Base-by-base conservation (phyloP, 345 rosid species). In the Angophora floribunda region DNA sequence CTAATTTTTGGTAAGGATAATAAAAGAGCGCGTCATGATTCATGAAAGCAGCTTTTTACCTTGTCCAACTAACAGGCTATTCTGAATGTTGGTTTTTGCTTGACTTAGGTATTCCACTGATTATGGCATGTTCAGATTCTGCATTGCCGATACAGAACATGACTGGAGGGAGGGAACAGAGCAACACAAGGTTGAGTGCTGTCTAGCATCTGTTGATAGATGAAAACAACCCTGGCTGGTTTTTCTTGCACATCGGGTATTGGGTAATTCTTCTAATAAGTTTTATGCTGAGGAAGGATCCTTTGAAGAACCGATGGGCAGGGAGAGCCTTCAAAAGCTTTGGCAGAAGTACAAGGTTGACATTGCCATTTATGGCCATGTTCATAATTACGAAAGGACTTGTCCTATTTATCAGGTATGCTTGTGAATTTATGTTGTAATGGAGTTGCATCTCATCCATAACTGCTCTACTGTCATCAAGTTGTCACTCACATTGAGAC, bases 271-370 rank as follows among this genome's bases (percentile, higher is more conserved):
- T 51, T 92, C 95, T 15, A 88, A 90, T 86, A 89, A 89, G 28
- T 95, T 93, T 94, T 92, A 95, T 87, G 95, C 88, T 36, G 36
- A 45, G 44, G 94, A 94, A 87, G 98, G 96, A 53, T 88, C 94
- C 3, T 96, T 91, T 89, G 95, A 91, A 85, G 95, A 96, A 90
- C 96, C 96, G 47, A 94, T 95, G 95, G 96, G 95, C 88, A 93
- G 97, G 91, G 99, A 96, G 21, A 93, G 95, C 91, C 67, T 96
- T 90, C 99, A 96, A 90, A 95, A 91, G 88, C 95, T 96, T 21
- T 96, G 98, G 99, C 96, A 95, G 92, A 96, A 95, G 89, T 93
- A 95, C 93, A 95, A 92, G 90, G 99, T 96, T 2, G 98, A 96
- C 92, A 91, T 95, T 49, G 97, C 96, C 55, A 89, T 94, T 88